Conservation (phyloP, 228 moss, liverwort and hornwort genomes). For the Sphagnum fallax region DNA sequence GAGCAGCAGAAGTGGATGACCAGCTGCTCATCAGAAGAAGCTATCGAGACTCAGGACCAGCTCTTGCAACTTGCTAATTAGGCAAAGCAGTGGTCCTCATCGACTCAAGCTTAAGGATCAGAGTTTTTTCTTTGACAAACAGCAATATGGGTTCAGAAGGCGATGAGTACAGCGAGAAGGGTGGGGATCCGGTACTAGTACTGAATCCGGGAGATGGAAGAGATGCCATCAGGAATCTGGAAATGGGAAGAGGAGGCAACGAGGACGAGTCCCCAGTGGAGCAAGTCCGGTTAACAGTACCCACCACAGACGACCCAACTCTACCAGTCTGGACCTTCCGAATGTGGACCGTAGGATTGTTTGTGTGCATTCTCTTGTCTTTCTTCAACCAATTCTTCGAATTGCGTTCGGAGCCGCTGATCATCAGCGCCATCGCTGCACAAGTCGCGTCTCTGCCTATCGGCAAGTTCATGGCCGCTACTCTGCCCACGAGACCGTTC, state of each 20-base stretch:
- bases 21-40: too few species aligned
- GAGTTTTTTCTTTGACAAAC: too few species aligned
- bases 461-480: slow-evolving; percentile 29
- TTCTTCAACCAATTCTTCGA: slow-evolving; percentile 32
- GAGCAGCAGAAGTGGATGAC: too few species aligned
- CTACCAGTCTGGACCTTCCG: slow-evolving; percentile 38
- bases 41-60: too few species aligned
- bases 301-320: slow-evolving; percentile 23
- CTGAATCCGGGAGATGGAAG: too few species aligned
- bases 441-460: slow-evolving; percentile 31
- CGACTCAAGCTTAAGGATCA: too few species aligned
- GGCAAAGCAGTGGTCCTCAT: too few species aligned
- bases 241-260: background rate
- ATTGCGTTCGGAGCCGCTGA: slow-evolving; percentile 29
- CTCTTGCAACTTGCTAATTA: too few species aligned
- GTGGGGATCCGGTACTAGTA: too few species aligned
- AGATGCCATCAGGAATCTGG: background rate
- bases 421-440: slow-evolving; percentile 22
- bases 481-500: slow-evolving; percentile 11
- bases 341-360: slow-evolving; percentile 21
- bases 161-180: too few species aligned
- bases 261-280: slow-evolving; percentile 26
- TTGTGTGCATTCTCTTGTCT: slow-evolving; percentile 16
- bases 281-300: slow-evolving; percentile 33
- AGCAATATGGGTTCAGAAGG: too few species aligned